These are phyloP conservation scores for Physocladia obscura DNA, from an alignment of 192 early-diverging fungal species.

Conservation along the genomic window DNA sequence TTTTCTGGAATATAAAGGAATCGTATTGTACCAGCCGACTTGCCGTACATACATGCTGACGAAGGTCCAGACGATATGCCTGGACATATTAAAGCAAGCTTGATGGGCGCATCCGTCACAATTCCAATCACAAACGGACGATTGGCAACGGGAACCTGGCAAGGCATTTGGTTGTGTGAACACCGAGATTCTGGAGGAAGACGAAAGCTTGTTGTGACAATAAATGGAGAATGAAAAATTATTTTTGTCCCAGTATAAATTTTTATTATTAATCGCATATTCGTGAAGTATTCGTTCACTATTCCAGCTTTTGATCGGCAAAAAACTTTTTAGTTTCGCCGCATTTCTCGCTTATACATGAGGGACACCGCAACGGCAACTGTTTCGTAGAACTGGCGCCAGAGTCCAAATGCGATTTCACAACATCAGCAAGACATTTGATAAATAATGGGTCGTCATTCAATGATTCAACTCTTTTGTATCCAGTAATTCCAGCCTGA, in stretches of 20 bases:
- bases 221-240: slow-evolving; percentile 30
- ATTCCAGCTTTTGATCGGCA: slow-evolving; percentile 26
- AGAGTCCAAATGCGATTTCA: slow-evolving; percentile 72
- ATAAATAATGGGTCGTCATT: slow-evolving; percentile 92
- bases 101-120: slow-evolving; percentile 80
- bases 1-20: too few species aligned
- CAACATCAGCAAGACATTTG: slow-evolving; percentile 82
- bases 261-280: too few species aligned
- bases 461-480: slow-evolving; percentile 85
- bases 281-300: too few species aligned
- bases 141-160: slow-evolving; percentile 64
- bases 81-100: slow-evolving; percentile 80
- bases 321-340: slow-evolving; percentile 65
- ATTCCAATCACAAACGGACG: slow-evolving; percentile 81
- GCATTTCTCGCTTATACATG: slow-evolving; percentile 72
- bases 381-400: slow-evolving; percentile 52
- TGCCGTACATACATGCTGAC: slow-evolving; percentile 74
- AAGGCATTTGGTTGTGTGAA: slow-evolving; percentile 43
- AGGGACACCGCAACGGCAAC: slow-evolving; percentile 68
- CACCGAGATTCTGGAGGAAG: slow-evolving; percentile 33
- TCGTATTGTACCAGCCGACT: slow-evolving; percentile 75
- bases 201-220: slow-evolving; percentile 31
- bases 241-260: too few species aligned
- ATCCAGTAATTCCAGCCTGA: slow-evolving; percentile 78
- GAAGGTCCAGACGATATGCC: slow-evolving; percentile 93